These are phyloP conservation scores for Millerozyma acaciae DNA, from an alignment of 805 yeast species.

Conservation along the genomic window DNA sequence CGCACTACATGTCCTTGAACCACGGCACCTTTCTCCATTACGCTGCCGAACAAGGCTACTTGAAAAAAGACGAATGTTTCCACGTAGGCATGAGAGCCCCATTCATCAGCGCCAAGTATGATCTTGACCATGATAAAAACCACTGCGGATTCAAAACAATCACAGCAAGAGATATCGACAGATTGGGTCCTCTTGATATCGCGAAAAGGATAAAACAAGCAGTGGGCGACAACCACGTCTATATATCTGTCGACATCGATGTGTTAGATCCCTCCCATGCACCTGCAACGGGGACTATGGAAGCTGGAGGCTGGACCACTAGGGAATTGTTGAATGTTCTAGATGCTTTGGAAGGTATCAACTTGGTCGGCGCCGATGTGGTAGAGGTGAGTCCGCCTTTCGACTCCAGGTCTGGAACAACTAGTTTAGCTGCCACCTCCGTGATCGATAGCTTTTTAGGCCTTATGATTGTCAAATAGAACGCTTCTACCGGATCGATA, in stretches of 20 bases:
- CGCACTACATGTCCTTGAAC: conserved; percentile 55
- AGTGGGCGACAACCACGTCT: conserved; percentile 40
- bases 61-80: conserved; percentile 43
- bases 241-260: conserved; percentile 51
- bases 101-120: conserved; percentile 38
- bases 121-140: conserved; percentile 47
- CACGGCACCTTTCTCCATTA: conserved; percentile 71
- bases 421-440: conserved; percentile 64
- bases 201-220: conserved; percentile 29
- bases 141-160: conserved; percentile 48
- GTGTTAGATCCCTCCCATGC: conserved; percentile 71
- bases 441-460: conserved; percentile 51
- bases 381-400: conserved; percentile 72
- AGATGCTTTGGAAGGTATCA: conserved; percentile 56
- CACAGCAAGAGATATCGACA: conserved; percentile 47
- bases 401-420: conserved; percentile 56
- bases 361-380: conserved; percentile 70
- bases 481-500: no score
- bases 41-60: conserved; percentile 64
- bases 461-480: conserved; percentile 37
- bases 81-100: conserved; percentile 71
- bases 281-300: conserved; percentile 80
- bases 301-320: conserved; percentile 55
- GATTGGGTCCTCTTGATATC: conserved; percentile 34
- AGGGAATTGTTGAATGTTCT: conserved; percentile 58